phyloP scores from a whole-genome alignment of 2,329 filamentous ascomycete species.

The Tolypocladium capitatum region DNA sequence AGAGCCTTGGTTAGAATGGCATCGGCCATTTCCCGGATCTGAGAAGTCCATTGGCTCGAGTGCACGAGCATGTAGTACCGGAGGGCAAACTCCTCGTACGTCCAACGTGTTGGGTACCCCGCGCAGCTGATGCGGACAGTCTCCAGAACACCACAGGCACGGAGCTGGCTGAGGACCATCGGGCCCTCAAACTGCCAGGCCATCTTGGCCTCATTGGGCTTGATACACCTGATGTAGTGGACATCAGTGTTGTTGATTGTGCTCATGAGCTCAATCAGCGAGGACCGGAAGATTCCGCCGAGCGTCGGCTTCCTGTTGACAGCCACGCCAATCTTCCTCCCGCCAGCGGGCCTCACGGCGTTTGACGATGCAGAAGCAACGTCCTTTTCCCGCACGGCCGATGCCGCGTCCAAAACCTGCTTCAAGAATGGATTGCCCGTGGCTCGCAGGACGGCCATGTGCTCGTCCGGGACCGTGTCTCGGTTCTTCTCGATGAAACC shows the following conservation, averaged over 20 bases:
- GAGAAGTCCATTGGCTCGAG: slow-evolving; percentile 79
- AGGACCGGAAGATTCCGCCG: slow-evolving; percentile 97
- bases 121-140: slow-evolving; percentile 96
- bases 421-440: slow-evolving; percentile 77
- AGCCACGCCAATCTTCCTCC: slow-evolving; percentile 79
- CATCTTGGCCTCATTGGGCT: slow-evolving; percentile 93
- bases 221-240: slow-evolving; percentile 98
- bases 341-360: slow-evolving; percentile 68
- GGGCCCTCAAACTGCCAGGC: slow-evolving; percentile 97
- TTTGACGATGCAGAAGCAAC: slow-evolving; percentile 47
- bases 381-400: slow-evolving; percentile 83
- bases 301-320: slow-evolving; percentile 94
- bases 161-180: slow-evolving; percentile 94
- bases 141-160: slow-evolving; percentile 96
- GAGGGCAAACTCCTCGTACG: slow-evolving; percentile 94
- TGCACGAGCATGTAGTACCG: slow-evolving; percentile 97
- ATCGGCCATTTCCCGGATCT: slow-evolving; percentile 89
- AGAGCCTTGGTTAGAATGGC: slow-evolving; percentile 82
- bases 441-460: slow-evolving; percentile 80
- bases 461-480: slow-evolving; percentile 95
- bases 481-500: slow-evolving; percentile 99
- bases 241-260: slow-evolving; percentile 98
- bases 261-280: slow-evolving; percentile 91
- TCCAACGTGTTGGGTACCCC: slow-evolving; percentile 95
- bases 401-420: slow-evolving; percentile 73